Base-by-base conservation (phyloP, 306 rosid species). In the Trichosanthes truncata region DNA sequence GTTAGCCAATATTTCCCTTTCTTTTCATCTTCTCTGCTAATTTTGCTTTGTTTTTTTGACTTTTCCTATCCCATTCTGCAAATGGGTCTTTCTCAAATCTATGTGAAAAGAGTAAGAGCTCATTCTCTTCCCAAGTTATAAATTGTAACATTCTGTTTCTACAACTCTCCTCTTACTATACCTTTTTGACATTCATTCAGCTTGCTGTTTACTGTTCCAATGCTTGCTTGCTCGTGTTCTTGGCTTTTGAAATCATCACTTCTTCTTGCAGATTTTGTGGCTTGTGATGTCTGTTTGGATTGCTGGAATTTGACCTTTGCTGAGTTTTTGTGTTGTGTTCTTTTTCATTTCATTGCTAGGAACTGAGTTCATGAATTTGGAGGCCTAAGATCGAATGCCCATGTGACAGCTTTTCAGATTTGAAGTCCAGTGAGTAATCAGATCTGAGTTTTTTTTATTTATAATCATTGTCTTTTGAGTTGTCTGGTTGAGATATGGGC, bases 371-470 rank as follows among this genome's bases (percentile, higher is more conserved):
- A 69, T 84, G 82, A 85, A 82, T 85, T 81, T 83, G 78, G 78
- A 80, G 80, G 82, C 59, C 26, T 38, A 68, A 78, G 75, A 81
- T 26, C 84, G 87, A 87, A 82, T 88, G 79, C 76, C 82, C 78
- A 33, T 41, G 81, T 67, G 76, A 63, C 68, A 73, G 46, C 80
- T 81, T 65, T 61, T 69, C 81, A 85, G 88, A 84, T 83, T 85
- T 84, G 85, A 80, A 78, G 80, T 84, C 81, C 40, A 48, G 97
- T 89, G 84, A 89, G 96, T 86, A 62, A 63, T 80, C 92, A 87
- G 94, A 93, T 93, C 97, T 91, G 90, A 90, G 81, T 51, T 52
- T 52, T 18, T 52, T 18, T 18, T 11, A 10, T 35, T 23, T 21
- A 33, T 63, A 20, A 35, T 60, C 51, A 61, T 56, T 73, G 56